Base-by-base conservation (phyloP, 805 yeast genomes). In the Kluyveromyces starmeri region DNA sequence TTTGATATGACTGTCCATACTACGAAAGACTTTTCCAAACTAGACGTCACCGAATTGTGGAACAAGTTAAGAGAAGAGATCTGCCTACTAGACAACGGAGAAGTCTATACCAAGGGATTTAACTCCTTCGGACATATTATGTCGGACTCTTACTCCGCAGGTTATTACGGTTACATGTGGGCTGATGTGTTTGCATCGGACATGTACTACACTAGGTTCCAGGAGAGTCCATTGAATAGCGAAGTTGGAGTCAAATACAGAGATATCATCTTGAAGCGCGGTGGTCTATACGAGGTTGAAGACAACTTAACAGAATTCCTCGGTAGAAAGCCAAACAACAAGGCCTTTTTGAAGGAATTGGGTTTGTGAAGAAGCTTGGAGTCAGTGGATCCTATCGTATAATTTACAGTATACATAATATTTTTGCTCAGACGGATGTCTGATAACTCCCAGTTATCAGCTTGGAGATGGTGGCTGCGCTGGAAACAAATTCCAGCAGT, bases 131-230 rank as follows among this genome's bases (percentile, higher is more conserved):
- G 83, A 2, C 95, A 84, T 52, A 68, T 72, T 36, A 72, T 83
- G 54, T 73, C 78, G 65, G 85, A 85, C 24, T 89, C 94, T 12
- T 84, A 84, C 55, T 89, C 83, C 36, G 76, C 88, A 8, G 86
- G 88, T 3, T 84, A 84, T 59, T 84, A 84, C 48, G 94, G 94
- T 2, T 84, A 84, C 55, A 59, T 83, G 61, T 84, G 85, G 78
- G 81, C 94, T 2, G 78, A 77, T 49, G 94, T 83, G 11, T 84
- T 78, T 64, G 92, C 94, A 1, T 72, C 83, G 5, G 95, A 84
- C 55, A 81, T 84, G 52, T 84, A 71, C 62, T 75, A 81, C 55
- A 61, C 83, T 4, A 70, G 72, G 49, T 84, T 84, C 66, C 71
- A 73, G 38, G 47, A 60, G 1, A 73, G 80, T 53, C 92, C 94